Base-by-base conservation (phyloP, 2,329 filamentous ascomycete genomes). In the Paraconiothyrium brasiliense region DNA sequence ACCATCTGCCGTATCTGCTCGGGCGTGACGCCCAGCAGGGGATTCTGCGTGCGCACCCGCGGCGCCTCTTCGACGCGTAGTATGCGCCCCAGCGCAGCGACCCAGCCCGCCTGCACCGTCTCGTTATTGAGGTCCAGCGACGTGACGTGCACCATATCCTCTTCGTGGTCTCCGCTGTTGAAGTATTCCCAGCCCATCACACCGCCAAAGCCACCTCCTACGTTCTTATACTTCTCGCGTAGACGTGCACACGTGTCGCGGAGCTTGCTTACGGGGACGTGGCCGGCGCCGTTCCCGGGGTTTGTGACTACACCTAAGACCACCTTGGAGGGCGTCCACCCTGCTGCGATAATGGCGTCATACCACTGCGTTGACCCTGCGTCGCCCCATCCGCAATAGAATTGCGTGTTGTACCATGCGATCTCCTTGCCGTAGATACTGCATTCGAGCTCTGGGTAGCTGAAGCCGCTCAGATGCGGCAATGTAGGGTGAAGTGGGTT, bases 111-210 rank as follows among this genome's bases (percentile, higher is more conserved):
- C 51, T 73, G 71, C 8, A 69, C 71, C 1, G 71, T 75, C 39
- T 75, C 73, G 5, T 67, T 71, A 24, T 66, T 62, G 1, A 75
- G 49, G 0, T 71, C 67, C 4, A 74, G 65, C 0, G 50, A 49
- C 1, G 69, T 51, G 0, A 76, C 67, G 9, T 77, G 70, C 5
- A 70, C 67, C 11, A 76, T 16, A 44, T 78, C 75, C 0, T 68
- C 65, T 0, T 74, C 74, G 32, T 67, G 66, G 27, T 73, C 71
- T 16, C 76, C 77, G 11, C 90, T 87, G 81, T 97, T 96, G 81
- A 94, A 97, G 76, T 95, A 97, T 80, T 97, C 94, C 94, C 94
- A 97, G 2, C 93, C 93, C 89, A 95, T 95, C 7, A 97, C 89
- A 0, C 94, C 94, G 0, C 93, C 94, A 76, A 97, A 95, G 0